Base-by-base conservation (phyloP, 2,329 filamentous ascomycete genomes). In the Claviceps cyperi region DNA sequence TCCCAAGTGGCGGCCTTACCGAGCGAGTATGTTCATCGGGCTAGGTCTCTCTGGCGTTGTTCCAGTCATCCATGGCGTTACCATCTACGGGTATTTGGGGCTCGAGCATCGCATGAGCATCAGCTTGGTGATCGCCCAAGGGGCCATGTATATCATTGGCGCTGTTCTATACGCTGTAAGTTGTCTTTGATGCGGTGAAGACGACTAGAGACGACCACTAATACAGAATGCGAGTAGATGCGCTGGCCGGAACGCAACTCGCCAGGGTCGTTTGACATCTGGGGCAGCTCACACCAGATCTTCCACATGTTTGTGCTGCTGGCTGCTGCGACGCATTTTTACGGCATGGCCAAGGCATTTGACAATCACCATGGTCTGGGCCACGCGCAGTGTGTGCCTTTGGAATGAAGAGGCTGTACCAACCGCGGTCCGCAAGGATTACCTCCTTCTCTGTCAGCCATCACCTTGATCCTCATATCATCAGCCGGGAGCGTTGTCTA, bases 271-370 rank as follows among this genome's bases (percentile, higher is more conserved):
- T 96, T 91, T 61, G 92, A 98, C 66, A 86, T 96, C 48, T 86
- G 86, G 78, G 91, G 92, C 38, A 89, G 83, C 62, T 95, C 88
- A 19, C 92, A 98, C 66, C 92, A 98, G 69, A 84, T 98, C 55
- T 98, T 98, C 65, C 92, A 98, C 69, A 71, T 94, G 39, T 76
- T 92, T 55, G 90, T 98, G 28, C 72, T 97, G 15, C 66, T 89
- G 53, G 92, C 92, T 0, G 91, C 88, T 0, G 76, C 78, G 1
- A 78, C 84, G 22, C 92, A 98, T 70, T 71, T 97, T 52, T 81
- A 81, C 48, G 90, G 86, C 46, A 75, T 97, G 68, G 63, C 86
- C 32, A 84, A 80, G 65, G 90, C 90, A 4, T 95, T 96, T 67
- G 86, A 95, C 66, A 83, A 86, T 62, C 81, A 87, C 60, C 89